Evolutionary conservation across 371 early-diverging fungal genomes (phyloP), one percentile per base, ranked within the genome.

Genomic region (Blakeslea trispora): DNA sequence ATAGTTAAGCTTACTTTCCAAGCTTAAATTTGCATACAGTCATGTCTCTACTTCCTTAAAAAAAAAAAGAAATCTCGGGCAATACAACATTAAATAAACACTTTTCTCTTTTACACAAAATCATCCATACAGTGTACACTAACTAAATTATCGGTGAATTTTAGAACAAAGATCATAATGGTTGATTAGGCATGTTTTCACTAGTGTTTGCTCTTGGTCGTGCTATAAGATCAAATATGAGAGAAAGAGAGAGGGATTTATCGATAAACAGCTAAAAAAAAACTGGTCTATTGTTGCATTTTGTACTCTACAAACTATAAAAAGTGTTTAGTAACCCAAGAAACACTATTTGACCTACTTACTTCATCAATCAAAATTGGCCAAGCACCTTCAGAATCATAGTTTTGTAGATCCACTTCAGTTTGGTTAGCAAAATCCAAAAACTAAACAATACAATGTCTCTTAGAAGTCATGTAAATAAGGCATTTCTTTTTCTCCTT

Each of bases 331-430:
- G 5, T 10, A 41, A 24, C 1, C 28, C 9, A 37, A 15, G 17
- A 47, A 31, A n/a, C n/a, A n/a, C 7, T 9, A 11, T 35, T 19
- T 17, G n/a, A 8, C 23, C 22, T 13, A 23, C 65, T 55, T 76
- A 83, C 83, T 53, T 87, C 85, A 61, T 92, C 92, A 63, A 90
- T 89, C 42, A 90, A 69, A 23, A 87, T 82, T 11, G 92, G 92
- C 92, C 92, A 92, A 45, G 92, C 91, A 22, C 90, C 90, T 64
- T 90, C 90, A 5, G 81, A 72, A 58, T 92, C 92, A 66, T 92
- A 86, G 39, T 80, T 81, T 10, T 72, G 64, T 53, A 91, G 69
- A 56, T 88, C 79, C 35, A 79, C 58, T 52, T 84, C 69, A 37
- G 77, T 74, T 54, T 87, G 86, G 45, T 66, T 76, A 19, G 79